Base-by-base conservation (phyloP, 805 yeast species). In the Metschnikowia cerradonensis region DNA sequence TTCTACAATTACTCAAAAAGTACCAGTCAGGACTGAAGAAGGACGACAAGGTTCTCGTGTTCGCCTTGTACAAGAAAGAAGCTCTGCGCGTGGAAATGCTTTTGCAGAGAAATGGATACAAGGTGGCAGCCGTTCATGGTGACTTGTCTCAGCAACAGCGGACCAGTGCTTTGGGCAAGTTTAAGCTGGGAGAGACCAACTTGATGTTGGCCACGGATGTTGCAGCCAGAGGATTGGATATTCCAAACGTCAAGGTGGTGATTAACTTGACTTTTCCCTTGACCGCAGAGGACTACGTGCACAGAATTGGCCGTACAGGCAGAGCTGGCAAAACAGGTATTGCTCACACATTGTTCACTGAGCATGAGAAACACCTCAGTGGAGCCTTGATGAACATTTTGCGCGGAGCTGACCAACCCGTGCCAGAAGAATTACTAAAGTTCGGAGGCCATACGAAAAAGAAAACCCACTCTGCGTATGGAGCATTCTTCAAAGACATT, bases 401-500 rank as follows among this genome's bases (percentile, higher is more conserved):
- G 61, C 81, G 96, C 59, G 96, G 95, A 58, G 99, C 98, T 19
- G 82, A 86, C 69, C 99, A 94, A 73, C 84, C 86, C 1, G 98
- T 94, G 52, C 99, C 99, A 7, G 97, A 88, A 48, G 98, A 90
- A 51, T 76, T 94, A 64, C 78, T 89, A 66, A 92, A 91, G 69
- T 94, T 92, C 61, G 99, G 99, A 45, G 90, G 97, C 6, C 98
- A 94, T 71, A 94, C 98, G 10, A 94, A 94, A 73, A 92, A 91
- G 86, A 94, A 94, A 77, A 91, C 90, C 57, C 99, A 94, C 66
- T 83, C 92, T 57, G 97, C 92, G n/a, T 94, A 94, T 62, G 99
- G 99, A 58, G 97, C 98, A 0, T 94, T 94, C 76, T 94, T 75
- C 77, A 94, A 92, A 67, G 90, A 91, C 64, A 94, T 92, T 44